Conservation (phyloP, 2,329 filamentous ascomycete species). For the Microcera coccophila region DNA sequence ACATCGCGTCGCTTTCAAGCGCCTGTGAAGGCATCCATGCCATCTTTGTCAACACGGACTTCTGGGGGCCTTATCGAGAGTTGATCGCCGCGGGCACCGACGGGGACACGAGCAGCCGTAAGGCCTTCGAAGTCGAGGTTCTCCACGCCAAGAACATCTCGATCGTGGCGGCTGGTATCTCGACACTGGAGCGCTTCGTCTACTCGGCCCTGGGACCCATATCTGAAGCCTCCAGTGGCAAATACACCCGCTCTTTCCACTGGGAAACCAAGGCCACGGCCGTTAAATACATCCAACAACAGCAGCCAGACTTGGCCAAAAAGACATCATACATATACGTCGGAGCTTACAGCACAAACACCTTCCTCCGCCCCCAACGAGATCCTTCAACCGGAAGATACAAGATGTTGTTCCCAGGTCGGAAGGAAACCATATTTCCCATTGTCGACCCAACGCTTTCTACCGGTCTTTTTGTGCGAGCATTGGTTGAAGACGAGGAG, state of each 20-base stretch:
- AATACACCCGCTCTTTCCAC: constrained; percentile 43
- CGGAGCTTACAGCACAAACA: constrained; percentile 20
- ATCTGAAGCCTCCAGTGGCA: constrained; percentile 40
- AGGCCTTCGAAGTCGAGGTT: constrained; percentile 44
- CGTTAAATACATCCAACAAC: constrained; percentile 40
- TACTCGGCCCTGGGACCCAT: constrained; percentile 49
- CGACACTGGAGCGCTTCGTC: constrained; percentile 42
- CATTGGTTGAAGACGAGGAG: constrained; percentile 39
- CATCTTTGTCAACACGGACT: constrained; percentile 53
- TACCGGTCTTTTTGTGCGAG: constrained; percentile 42
- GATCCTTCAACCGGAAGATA: constrained; percentile 30
- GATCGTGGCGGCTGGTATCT: constrained; percentile 42
- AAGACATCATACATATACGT: constrained; percentile 35
- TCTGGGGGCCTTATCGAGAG: constrained; percentile 43
- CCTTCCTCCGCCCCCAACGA: constrained; percentile 20
- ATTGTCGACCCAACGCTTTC: constrained; percentile 38
- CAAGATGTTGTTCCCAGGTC: constrained; percentile 28
- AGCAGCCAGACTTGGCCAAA: constrained; percentile 37
- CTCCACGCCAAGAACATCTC: constrained; percentile 52
- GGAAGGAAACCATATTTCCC: constrained; percentile 28
- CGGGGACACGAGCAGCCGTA: constrained; percentile 31
- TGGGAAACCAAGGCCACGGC: constrained; percentile 49
- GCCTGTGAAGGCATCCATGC: constrained; percentile 42
- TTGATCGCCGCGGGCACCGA: constrained; percentile 35
- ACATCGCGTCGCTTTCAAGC: constrained; percentile 33